These are phyloP conservation scores for Viola pubescens DNA, from an alignment of 441 rosid genomes.

Conservation along the genomic window DNA sequence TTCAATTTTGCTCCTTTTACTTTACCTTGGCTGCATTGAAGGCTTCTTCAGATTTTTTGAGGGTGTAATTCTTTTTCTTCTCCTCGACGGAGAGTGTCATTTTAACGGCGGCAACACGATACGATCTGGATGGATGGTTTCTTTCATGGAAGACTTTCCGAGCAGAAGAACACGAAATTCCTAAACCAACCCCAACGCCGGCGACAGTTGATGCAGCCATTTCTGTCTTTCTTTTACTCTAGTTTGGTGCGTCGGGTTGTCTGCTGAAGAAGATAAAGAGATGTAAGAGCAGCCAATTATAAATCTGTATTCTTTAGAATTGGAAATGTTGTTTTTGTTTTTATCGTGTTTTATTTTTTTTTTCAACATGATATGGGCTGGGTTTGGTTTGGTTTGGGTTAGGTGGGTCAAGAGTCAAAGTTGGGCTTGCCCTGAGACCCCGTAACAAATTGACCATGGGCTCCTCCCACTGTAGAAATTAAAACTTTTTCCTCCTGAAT, in stretches of 20 bases:
- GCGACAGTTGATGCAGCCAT: conserved; percentile 35
- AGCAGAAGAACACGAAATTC: conserved; percentile 42
- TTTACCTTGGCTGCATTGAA: conserved; percentile 70
- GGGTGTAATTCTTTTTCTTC: conserved; percentile 62
- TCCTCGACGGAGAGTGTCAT: conserved; percentile 76
- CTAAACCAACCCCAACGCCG: conserved; percentile 46
- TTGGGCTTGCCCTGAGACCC: too few relatives aligned
- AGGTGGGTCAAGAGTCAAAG: too few relatives aligned
- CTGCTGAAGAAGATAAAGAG: not conserved
- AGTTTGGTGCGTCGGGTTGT: not conserved
- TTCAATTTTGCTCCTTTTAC: not conserved
- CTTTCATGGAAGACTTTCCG: conserved; percentile 24
- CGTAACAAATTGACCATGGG: too few relatives aligned
- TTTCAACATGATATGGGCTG: too few relatives aligned
- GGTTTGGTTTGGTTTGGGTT: too few relatives aligned
- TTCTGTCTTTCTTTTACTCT: not conserved
- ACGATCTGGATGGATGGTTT: conserved; percentile 25
- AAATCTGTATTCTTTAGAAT: not conserved
- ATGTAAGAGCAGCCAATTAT: too few relatives aligned
- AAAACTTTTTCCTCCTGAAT: too few relatives aligned
- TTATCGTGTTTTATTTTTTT: not conserved
- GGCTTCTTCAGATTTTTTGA: conserved; percentile 81
- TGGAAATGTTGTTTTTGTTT: not conserved
- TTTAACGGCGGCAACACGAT: conserved; percentile 36
- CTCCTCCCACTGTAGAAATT: too few relatives aligned